phyloP scores from a whole-genome alignment of 352 stramenopile species.

The Bremia lactucae region DNA sequence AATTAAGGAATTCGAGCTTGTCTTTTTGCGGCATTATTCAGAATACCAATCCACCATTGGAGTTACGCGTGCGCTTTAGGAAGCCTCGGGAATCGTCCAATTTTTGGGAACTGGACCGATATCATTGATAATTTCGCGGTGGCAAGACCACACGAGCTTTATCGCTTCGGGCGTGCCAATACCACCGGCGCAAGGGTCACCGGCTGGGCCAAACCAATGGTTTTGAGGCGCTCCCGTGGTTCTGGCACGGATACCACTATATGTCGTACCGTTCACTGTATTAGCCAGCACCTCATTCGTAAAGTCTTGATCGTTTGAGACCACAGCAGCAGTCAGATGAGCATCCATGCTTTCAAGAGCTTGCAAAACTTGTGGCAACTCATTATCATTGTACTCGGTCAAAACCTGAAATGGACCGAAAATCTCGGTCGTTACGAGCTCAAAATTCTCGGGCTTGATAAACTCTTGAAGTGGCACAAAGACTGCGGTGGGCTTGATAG shows the following conservation, averaged over 20 bases:
- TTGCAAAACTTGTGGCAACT: slow-evolving; percentile 87
- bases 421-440: slow-evolving; percentile 92
- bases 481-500: slow-evolving; percentile 94
- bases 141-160: slow-evolving; percentile 97
- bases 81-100: slow-evolving; percentile 78
- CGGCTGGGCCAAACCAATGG: slow-evolving; percentile 95
- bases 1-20: too few relatives aligned
- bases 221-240: slow-evolving; percentile 93
- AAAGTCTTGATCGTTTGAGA: slow-evolving; percentile 95
- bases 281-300: slow-evolving; percentile 89
- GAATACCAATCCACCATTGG: too few relatives aligned
- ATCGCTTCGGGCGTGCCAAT: slow-evolving; percentile 98
- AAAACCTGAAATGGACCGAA: slow-evolving; percentile 98
- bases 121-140: slow-evolving; percentile 96
- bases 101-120: slow-evolving; percentile 51
- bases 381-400: slow-evolving; percentile 89
- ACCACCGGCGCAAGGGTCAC: slow-evolving; percentile 91
- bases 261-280: slow-evolving; percentile 99
- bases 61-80: slow-evolving; percentile 40
- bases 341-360: slow-evolving; percentile 93
- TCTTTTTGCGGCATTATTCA: too few relatives aligned
- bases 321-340: slow-evolving; percentile 95
- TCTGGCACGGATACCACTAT: slow-evolving; percentile 91
- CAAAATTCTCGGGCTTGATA: slow-evolving; percentile 91
- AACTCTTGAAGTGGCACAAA: slow-evolving; percentile 95